A percentile compares a stretch with the other conserved stretches of the same genome.
Evolutionary conservation across 176 grass and related monocot genomes (phyloP).

Genomic region (Carex myosuroides): DNA sequence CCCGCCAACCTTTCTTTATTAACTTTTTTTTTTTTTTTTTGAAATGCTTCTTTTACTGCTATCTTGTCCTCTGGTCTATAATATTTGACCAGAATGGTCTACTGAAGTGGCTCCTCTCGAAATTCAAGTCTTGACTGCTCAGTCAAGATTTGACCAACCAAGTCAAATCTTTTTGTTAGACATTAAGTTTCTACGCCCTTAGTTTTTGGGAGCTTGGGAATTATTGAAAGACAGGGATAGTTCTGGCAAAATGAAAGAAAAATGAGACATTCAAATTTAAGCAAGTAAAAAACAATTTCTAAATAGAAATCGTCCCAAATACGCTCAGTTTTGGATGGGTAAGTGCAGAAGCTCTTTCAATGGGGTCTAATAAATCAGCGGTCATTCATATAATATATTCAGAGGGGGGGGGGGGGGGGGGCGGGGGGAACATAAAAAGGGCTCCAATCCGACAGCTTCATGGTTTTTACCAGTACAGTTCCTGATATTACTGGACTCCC

Average conservation of each 20-base stretch:
- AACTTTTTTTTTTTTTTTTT: neutral
- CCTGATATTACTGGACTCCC: no score
- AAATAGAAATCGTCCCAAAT: neutral
- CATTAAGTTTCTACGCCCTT: neutral
- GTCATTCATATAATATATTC: no score
- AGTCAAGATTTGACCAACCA: neutral
- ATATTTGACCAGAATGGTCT: slow-evolving; percentile 4
- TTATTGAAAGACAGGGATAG: no score
- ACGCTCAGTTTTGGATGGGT: neutral
- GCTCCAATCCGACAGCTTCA: no score
- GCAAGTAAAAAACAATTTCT: no score
- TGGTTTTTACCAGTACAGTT: no score
- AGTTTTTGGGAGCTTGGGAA: no score
- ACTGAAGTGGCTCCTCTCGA: neutral
- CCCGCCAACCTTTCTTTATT: neutral
- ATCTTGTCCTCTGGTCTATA: neutral
- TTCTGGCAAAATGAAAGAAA: no score
- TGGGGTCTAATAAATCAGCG: neutral
- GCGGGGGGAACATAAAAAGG: no score
- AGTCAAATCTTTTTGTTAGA: neutral
- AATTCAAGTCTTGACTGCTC: neutral
- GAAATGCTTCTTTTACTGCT: neutral
- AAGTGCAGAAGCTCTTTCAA: neutral
- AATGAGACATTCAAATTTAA: no score
- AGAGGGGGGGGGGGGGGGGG: no score